Evolutionary conservation across 1,284 basidiomycete genomes (phyloP).

Genomic region (Laetiporus sulphureus): DNA sequence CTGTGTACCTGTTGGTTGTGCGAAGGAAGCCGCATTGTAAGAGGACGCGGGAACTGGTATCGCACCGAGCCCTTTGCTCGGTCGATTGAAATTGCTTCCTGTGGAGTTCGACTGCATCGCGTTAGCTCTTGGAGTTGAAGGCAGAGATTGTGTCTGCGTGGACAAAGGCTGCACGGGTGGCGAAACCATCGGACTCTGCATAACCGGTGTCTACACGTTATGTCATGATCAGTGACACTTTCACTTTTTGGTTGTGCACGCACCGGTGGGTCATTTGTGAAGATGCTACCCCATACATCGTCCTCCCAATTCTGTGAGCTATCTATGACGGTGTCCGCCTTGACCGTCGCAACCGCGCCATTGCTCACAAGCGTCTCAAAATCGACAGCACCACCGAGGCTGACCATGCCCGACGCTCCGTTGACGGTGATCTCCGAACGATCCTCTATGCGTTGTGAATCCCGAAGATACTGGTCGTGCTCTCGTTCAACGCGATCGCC

Average conservation of each 20-base stretch:
- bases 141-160: slow-evolving; percentile 31
- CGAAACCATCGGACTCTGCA: slow-evolving; percentile 19
- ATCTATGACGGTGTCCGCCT: slow-evolving; percentile 39
- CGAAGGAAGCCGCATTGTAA: slow-evolving; percentile 28
- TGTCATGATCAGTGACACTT: not conserved
- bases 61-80: slow-evolving; percentile 33
- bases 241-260: slow-evolving; percentile 11
- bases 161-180: slow-evolving; percentile 19
- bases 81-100: slow-evolving; percentile 20
- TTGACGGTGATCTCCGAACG: slow-evolving; percentile 40
- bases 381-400: slow-evolving; percentile 44
- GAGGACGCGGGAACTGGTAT: slow-evolving; percentile 30
- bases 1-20: slow-evolving; percentile 17
- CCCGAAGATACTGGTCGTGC: slow-evolving; percentile 77
- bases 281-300: slow-evolving; percentile 74
- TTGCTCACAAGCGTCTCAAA: slow-evolving; percentile 72
- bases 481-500: slow-evolving; percentile 82
- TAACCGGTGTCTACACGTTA: slow-evolving; percentile 14
- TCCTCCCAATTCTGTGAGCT: slow-evolving; percentile 56
- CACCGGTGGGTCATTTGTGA: slow-evolving; percentile 39
- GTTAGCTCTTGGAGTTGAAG: slow-evolving; percentile 31
- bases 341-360: slow-evolving; percentile 31
- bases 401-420: slow-evolving; percentile 22
- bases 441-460: slow-evolving; percentile 79
- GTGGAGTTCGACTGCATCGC: slow-evolving; percentile 15